A percentile compares a stretch with the other conserved stretches of the same genome.
These are phyloP conservation scores for Calonectria multiphialidica DNA, from an alignment of 2,329 filamentous ascomycete species.

Conservation along the genomic window DNA sequence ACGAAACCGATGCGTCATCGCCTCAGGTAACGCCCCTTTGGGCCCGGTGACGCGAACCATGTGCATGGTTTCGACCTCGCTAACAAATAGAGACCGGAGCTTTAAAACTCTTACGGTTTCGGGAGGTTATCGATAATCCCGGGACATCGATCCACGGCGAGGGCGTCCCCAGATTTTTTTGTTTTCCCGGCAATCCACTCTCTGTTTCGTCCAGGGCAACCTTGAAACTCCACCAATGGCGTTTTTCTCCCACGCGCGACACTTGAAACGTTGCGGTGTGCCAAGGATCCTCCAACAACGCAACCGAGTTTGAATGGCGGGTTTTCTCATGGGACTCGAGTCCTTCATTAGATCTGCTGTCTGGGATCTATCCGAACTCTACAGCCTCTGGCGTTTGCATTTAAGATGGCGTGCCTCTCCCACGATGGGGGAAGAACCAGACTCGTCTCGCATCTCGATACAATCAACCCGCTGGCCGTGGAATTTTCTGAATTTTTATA, in stretches of 20 bases:
- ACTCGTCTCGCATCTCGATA: conserved; percentile 26
- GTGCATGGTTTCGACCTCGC: not conserved
- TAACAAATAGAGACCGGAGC: conserved; percentile 5
- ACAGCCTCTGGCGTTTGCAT: conserved; percentile 1
- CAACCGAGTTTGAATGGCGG: conserved; percentile 36
- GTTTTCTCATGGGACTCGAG: conserved; percentile 18
- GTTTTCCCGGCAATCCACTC: conserved; percentile 7
- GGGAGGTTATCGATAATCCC: conserved; percentile 25
- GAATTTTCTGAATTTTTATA: conserved; percentile 10
- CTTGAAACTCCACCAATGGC: conserved; percentile 34
- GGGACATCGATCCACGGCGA: conserved; percentile 18
- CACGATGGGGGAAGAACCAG: not conserved
- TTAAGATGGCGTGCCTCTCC: conserved; percentile 25
- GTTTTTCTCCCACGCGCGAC: conserved; percentile 17
- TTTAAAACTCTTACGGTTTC: conserved; percentile 31
- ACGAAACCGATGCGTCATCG: not conserved
- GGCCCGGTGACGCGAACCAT: not conserved
- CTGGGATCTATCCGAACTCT: not conserved
- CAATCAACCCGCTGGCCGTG: conserved; percentile 7
- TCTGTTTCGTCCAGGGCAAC: conserved; percentile 18
- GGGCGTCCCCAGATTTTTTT: conserved; percentile 24
- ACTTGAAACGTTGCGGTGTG: conserved; percentile 30
- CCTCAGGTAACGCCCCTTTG: not conserved
- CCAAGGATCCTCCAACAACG: conserved; percentile 15
- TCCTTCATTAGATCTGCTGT: conserved; percentile 26